These are phyloP conservation scores for Leucocoprinus sp. DNA, from an alignment of 768 basidiomycete genomes.

Conservation along the genomic window DNA sequence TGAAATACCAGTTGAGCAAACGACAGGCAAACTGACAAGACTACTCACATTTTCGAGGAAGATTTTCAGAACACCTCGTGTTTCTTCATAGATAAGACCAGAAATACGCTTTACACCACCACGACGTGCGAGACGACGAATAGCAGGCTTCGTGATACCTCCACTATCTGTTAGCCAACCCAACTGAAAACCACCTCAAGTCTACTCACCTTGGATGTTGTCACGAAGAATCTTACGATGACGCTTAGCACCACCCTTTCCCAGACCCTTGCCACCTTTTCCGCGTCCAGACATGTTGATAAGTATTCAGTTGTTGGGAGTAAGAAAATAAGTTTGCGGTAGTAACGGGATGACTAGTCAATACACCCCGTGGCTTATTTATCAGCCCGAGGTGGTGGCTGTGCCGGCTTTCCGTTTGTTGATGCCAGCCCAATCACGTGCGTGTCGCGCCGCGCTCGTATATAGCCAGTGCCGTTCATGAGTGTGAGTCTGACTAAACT, in stretches of 20 bases:
- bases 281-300: constrained; percentile 88
- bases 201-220: constrained; percentile 26
- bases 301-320: constrained; percentile 16
- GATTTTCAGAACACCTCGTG: constrained; percentile 89
- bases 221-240: constrained; percentile 91
- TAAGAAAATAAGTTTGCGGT: constrained; percentile 16
- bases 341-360: constrained; percentile 17
- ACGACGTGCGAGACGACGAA: constrained; percentile 93
- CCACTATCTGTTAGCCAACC: constrained; percentile 16
- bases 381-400: constrained; percentile 35
- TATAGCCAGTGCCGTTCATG: constrained; percentile 18
- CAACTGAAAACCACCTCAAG: constrained; percentile 14
- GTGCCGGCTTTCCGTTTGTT: constrained; percentile 41
- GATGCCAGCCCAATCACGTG: constrained; percentile 38
- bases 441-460: constrained; percentile 22
- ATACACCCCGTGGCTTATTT: constrained; percentile 29
- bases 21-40: background rate
- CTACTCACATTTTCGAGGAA: constrained; percentile 78
- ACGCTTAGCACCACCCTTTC: constrained; percentile 94
- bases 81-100: constrained; percentile 93
- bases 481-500: constrained; percentile 11
- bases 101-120: constrained; percentile 98
- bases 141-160: constrained; percentile 88
- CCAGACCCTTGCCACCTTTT: constrained; percentile 95
- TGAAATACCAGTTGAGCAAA: constrained; percentile 19